Percentiles rank a stretch among this genome's conserved stretches.
These are phyloP conservation scores for Plenodomus biglobosus DNA, from an alignment of 2,329 filamentous ascomycete genomes.

Conservation along the genomic window DNA sequence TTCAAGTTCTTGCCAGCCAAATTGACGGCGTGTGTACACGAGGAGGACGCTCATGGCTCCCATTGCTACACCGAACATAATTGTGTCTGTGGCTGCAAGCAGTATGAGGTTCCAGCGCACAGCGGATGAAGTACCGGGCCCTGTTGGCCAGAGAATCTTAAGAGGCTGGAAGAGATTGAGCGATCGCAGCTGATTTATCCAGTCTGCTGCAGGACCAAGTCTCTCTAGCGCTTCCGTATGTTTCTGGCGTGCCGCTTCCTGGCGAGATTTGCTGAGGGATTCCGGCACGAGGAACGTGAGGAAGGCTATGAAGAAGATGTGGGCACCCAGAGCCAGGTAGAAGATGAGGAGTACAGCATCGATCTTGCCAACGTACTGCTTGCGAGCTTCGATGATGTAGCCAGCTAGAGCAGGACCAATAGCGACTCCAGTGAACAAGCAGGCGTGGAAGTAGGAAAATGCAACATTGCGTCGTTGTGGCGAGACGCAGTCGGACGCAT, in stretches of 20 bases:
- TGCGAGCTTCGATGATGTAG: conserved; percentile 66
- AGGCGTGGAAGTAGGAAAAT: conserved; percentile 89
- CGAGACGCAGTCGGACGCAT: conserved; percentile 84
- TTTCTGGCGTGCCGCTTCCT: conserved; percentile 69
- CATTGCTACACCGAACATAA: conserved; percentile 79
- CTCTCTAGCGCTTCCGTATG: conserved; percentile 51
- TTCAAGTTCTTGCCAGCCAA: conserved; percentile 80
- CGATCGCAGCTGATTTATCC: conserved; percentile 48
- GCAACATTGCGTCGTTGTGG: conserved; percentile 77
- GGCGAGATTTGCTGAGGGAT: conserved; percentile 74
- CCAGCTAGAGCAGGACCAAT: conserved; percentile 81
- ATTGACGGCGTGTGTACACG: conserved; percentile 78
- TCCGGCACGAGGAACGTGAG: conserved; percentile 76
- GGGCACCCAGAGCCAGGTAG: conserved; percentile 73
- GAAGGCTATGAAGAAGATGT: conserved; percentile 72
- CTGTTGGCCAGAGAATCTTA: conserved; percentile 73
- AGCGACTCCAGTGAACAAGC: conserved; percentile 85
- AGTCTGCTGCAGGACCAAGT: conserved; percentile 43
- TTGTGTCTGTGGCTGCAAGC: conserved; percentile 77
- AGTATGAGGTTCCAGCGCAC: conserved; percentile 81
- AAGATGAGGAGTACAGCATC: conserved; percentile 80
- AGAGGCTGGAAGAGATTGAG: conserved; percentile 75
- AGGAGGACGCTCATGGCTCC: conserved; percentile 79
- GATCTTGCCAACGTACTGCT: conserved; percentile 53
- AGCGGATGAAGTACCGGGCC: conserved; percentile 59